Conservation (phyloP, 2,329 filamentous ascomycete species). For the Biscogniauxia marginata region DNA sequence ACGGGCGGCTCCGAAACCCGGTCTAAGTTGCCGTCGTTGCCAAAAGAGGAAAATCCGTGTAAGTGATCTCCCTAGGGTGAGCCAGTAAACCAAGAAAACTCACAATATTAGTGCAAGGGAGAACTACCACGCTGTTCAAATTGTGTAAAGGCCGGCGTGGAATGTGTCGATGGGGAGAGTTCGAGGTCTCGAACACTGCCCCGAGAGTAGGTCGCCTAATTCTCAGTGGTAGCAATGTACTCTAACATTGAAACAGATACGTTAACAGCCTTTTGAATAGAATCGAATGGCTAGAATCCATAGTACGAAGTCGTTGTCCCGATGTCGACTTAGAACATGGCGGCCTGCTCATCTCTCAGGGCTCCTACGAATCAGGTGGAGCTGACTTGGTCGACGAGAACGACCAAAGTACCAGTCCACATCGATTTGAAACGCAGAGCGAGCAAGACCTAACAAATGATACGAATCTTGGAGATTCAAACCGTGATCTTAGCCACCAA, state of each 20-base stretch:
- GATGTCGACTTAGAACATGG: slow-evolving; percentile 37
- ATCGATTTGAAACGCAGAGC: not conserved
- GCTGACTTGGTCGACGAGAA: slow-evolving; percentile 12
- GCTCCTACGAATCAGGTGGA: not conserved
- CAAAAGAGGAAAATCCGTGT: slow-evolving; percentile 51
- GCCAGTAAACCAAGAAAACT: not conserved
- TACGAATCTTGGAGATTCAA: not conserved
- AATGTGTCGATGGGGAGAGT: slow-evolving; percentile 16
- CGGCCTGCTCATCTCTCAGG: slow-evolving; percentile 5
- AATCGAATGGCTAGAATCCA: slow-evolving; percentile 46
- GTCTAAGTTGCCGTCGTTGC: slow-evolving; percentile 31
- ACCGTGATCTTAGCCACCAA: not conserved
- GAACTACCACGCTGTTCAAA: slow-evolving; percentile 13
- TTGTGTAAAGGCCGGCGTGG: slow-evolving; percentile 11
- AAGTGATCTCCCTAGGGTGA: slow-evolving; percentile 10
- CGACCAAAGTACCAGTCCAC: not conserved
- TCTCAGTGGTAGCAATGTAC: not conserved
- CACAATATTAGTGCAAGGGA: slow-evolving; percentile 10
- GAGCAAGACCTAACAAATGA: not conserved
- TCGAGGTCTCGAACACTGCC: slow-evolving; percentile 30
- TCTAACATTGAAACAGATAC: slow-evolving; percentile 5
- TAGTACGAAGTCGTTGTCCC: slow-evolving; percentile 41
- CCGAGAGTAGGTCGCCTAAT: slow-evolving; percentile 36
- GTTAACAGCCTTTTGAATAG: slow-evolving; percentile 21
- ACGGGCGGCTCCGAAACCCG: slow-evolving; percentile 6